A percentile compares a stretch with the other conserved stretches of the same genome.
These are phyloP conservation scores for Pachyrhizus erosus DNA, from an alignment of 306 rosid species.

Conservation along the genomic window DNA sequence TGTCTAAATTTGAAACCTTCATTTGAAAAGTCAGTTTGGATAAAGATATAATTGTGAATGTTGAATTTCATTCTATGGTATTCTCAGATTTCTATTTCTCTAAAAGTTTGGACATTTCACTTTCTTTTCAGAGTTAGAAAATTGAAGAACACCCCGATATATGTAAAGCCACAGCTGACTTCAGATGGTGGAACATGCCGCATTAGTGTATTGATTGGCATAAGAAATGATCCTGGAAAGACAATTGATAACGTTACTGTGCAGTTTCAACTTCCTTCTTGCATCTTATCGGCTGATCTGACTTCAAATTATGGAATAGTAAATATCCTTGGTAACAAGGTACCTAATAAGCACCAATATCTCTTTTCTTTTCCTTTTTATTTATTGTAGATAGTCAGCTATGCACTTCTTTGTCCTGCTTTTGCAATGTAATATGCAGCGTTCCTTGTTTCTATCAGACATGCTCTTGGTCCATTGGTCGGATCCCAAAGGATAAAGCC, in stretches of 20 bases:
- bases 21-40: constrained; percentile 6
- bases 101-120: constrained; percentile 22
- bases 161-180: constrained; percentile 91
- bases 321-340: constrained; percentile 81
- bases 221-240: constrained; percentile 89
- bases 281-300: constrained; percentile 80
- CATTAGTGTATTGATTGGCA: constrained; percentile 81
- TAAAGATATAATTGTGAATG: constrained; percentile 11
- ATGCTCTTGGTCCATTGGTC: constrained; percentile 86
- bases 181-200: constrained; percentile 81
- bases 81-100: background rate
- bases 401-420: constrained; percentile 26
- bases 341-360: constrained; percentile 39
- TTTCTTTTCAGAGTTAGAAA: constrained; percentile 78
- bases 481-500: constrained; percentile 89
- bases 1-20: constrained; percentile 28
- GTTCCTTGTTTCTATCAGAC: constrained; percentile 56
- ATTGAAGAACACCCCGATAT: constrained; percentile 86
- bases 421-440: constrained; percentile 20
- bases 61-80: constrained; percentile 12
- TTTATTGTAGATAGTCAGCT: constrained; percentile 10
- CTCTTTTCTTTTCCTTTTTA: background rate
- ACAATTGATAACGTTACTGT: constrained; percentile 70
- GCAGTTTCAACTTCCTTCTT: constrained; percentile 81
- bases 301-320: constrained; percentile 89